Conservation (phyloP, 108 stramenopile genomes). For the Pseudonitzschia pungens region DNA sequence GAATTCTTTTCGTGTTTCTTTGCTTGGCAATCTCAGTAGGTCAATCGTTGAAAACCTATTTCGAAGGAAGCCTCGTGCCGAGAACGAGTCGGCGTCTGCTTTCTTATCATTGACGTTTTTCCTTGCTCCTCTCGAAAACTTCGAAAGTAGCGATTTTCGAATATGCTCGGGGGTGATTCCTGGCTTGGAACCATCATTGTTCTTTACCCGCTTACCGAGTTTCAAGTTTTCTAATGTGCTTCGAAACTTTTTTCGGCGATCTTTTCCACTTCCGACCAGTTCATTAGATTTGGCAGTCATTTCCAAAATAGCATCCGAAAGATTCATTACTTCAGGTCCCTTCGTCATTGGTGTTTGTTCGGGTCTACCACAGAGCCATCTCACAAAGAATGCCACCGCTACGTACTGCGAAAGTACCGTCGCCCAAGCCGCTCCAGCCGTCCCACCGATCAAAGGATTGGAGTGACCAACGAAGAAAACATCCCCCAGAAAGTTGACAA, state of each 20-base stretch:
- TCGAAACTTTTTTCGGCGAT: conserved; percentile 39
- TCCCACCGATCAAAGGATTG: conserved; percentile 68
- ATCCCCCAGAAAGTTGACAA: conserved; percentile 81
- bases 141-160: neutral
- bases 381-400: conserved; percentile 66
- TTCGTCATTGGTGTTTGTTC: conserved; percentile 12
- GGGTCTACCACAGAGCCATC: conserved; percentile 53
- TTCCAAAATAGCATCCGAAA: conserved; percentile 65
- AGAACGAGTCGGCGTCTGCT: conserved; percentile 14
- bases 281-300: conserved; percentile 47
- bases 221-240: conserved; percentile 21
- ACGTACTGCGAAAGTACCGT: conserved; percentile 83
- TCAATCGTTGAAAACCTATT: conserved; percentile 33
- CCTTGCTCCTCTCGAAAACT: neutral
- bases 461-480: conserved; percentile 56
- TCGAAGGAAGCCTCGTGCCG: conserved; percentile 43
- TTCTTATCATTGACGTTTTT: conserved; percentile 5
- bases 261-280: conserved; percentile 17
- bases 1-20: conserved; percentile 43
- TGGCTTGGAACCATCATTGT: neutral
- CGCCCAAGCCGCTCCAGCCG: conserved; percentile 90
- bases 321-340: conserved; percentile 35
- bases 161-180: neutral
- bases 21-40: conserved; percentile 43
- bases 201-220: neutral